Conservation (phyloP, 2,329 filamentous ascomycete genomes). For the Penicillium brasilianum region DNA sequence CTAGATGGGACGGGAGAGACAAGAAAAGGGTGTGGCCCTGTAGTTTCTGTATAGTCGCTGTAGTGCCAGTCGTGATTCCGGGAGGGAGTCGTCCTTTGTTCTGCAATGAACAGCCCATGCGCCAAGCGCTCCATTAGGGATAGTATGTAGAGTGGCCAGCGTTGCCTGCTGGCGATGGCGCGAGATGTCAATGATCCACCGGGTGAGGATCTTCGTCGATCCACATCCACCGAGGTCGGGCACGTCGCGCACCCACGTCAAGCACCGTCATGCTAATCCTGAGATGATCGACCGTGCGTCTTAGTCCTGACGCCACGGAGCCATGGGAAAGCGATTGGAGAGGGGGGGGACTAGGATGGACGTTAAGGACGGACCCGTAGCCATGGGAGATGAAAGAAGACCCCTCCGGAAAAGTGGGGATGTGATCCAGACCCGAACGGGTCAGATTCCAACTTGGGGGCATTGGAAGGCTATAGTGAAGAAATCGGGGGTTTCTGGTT, state of each 20-base stretch:
- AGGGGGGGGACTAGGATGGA: not conserved
- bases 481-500: too few species aligned
- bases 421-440: slow-evolving; percentile 3
- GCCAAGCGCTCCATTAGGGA: slow-evolving; percentile 26
- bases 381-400: slow-evolving; percentile 19
- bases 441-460: slow-evolving; percentile 1
- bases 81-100: slow-evolving; percentile 17
- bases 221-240: slow-evolving; percentile 14
- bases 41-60: not conserved
- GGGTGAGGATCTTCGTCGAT: slow-evolving; percentile 12
- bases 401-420: slow-evolving; percentile 10
- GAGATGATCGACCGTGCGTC: slow-evolving; percentile 28
- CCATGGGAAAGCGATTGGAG: not conserved
- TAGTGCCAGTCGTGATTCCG: not conserved
- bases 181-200: slow-evolving; percentile 28
- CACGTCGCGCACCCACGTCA: slow-evolving; percentile 19
- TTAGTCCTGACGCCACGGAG: slow-evolving; percentile 13
- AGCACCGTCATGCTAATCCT: slow-evolving; percentile 25
- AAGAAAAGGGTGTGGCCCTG: not conserved
- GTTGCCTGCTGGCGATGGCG: slow-evolving; percentile 13
- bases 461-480: too few species aligned
- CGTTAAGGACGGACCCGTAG: slow-evolving; percentile 21
- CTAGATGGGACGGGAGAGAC: not conserved
- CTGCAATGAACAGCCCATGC: slow-evolving; percentile 19
- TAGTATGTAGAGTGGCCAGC: slow-evolving; percentile 12